Base-by-base conservation (phyloP, 225 moss, liverwort and hornwort species). In the Bryum argenteum region DNA sequence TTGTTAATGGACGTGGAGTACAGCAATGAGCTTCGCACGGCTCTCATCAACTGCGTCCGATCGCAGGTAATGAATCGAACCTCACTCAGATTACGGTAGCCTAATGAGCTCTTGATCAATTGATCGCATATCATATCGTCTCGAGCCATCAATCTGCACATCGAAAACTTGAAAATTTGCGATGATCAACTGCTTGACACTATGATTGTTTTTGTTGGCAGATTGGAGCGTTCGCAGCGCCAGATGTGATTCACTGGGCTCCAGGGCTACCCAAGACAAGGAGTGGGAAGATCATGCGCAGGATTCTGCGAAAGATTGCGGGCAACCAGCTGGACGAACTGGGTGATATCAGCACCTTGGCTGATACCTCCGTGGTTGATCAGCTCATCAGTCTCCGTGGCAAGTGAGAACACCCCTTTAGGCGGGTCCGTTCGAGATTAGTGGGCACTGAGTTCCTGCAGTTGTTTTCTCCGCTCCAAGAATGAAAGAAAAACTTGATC, bases 211-310 rank as follows among this genome's bases (percentile, higher is more conserved):
- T 13, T 67, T 19, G 5, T 9, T 64, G 67, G 24, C 19, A 92
- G 87, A 93, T 96, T 84, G 96, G 96, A 75, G 93, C 96, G 28
- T 96, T 96, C 55, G 91, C 96, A 38, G 84, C 91, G 28, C 96
- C 96, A 43, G 96, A 96, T 78, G 77, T 69, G 9, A 83, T 96
- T 24, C 96, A 96, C 57, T 96, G 96, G 96, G 96, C 96, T 42
- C 96, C 96, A 56, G 96, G 96, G 43, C 80, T 96, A 19, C 96
- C 96, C 41, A 96, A 96, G 83, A 96, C 96, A n/a, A 89, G 96
- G 84, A 96, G 96, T 72, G 96, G 96, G 11, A 96, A 93, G 71
- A 96, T 96, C 66, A 96, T 96, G 96, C 89, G 96, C 44, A 84
- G 96, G 54, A 91, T 96, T 68, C 63, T 96, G 57, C 85, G 96